Conservation (phyloP, 306 rosid genomes). For the Pyrus communis region DNA sequence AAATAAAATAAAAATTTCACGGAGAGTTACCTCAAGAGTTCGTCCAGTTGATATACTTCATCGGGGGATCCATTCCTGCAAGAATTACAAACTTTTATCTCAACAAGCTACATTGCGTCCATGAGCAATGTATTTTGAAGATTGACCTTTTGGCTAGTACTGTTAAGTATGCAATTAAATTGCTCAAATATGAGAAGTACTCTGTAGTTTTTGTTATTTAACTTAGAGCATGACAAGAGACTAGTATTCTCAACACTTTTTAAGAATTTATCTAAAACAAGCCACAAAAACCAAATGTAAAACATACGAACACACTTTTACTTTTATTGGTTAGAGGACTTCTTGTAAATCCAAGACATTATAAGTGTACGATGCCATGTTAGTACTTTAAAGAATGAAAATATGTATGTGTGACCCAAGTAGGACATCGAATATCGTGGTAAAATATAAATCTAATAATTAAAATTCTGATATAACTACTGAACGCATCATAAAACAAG, state of each 20-base stretch:
- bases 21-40: conserved; percentile 62
- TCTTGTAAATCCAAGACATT: not conserved
- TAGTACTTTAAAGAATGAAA: not conserved
- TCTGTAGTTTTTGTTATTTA: not conserved
- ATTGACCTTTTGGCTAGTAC: not conserved
- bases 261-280: not conserved
- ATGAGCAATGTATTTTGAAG: not conserved
- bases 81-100: conserved; percentile 14
- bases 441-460: not conserved
- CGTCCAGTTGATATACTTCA: conserved; percentile 54
- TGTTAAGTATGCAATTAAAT: not conserved
- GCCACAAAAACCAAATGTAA: not conserved
- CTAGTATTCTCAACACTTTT: not conserved
- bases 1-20: not conserved
- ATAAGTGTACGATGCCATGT: not conserved
- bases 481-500: not conserved
- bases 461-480: not conserved
- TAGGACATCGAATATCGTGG: not conserved
- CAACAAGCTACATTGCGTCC: not conserved
- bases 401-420: not conserved
- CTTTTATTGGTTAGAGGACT: not conserved
- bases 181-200: not conserved
- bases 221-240: not conserved
- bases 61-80: conserved; percentile 48
- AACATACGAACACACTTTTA: not conserved